Evolutionary conservation across 2,329 filamentous ascomycete genomes (phyloP).

Genomic region (Neopestalotiopsis clavispora): DNA sequence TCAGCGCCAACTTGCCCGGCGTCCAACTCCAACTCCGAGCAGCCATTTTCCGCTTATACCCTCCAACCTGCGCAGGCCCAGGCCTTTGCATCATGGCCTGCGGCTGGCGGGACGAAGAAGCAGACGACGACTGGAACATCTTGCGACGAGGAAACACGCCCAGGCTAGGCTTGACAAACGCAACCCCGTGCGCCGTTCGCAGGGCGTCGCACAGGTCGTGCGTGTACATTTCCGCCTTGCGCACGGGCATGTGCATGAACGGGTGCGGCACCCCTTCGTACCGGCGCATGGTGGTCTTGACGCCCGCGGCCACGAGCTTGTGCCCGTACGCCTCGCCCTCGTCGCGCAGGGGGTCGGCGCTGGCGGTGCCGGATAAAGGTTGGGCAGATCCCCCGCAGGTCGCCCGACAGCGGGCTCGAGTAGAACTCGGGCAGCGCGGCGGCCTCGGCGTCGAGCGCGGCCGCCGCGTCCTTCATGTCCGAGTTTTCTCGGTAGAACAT

Average conservation of each 20-base stretch:
- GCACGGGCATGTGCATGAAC: slow-evolving; percentile 17
- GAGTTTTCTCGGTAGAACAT: slow-evolving; percentile 14
- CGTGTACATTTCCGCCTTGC: slow-evolving; percentile 14
- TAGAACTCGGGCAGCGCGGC: slow-evolving; percentile 13
- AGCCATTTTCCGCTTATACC: not conserved
- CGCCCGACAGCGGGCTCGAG: not conserved
- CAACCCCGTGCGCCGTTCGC: slow-evolving; percentile 2
- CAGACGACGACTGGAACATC: not conserved
- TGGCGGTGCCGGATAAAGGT: slow-evolving; percentile 13
- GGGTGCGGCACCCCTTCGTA: slow-evolving; percentile 15
- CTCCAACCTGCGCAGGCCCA: not conserved
- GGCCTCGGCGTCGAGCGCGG: not conserved
- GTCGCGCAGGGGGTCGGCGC: slow-evolving; percentile 13
- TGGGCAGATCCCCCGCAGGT: slow-evolving; percentile 7
- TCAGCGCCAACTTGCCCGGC: not conserved
- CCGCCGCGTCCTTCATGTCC: not conserved
- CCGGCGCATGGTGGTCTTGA: slow-evolving; percentile 11
- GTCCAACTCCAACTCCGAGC: slow-evolving; percentile 9
- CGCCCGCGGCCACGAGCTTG: slow-evolving; percentile 12
- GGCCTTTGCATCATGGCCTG: not conserved
- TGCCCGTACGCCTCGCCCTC: slow-evolving; percentile 16
- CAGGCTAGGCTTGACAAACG: not conserved
- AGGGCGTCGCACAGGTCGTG: slow-evolving; percentile 11
- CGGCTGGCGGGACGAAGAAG: not conserved
- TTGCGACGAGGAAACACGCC: not conserved